Percentiles rank a stretch among this genome's conserved stretches.
phyloP scores from a whole-genome alignment of 768 basidiomycete species.

The Leccinellum albellum region DNA sequence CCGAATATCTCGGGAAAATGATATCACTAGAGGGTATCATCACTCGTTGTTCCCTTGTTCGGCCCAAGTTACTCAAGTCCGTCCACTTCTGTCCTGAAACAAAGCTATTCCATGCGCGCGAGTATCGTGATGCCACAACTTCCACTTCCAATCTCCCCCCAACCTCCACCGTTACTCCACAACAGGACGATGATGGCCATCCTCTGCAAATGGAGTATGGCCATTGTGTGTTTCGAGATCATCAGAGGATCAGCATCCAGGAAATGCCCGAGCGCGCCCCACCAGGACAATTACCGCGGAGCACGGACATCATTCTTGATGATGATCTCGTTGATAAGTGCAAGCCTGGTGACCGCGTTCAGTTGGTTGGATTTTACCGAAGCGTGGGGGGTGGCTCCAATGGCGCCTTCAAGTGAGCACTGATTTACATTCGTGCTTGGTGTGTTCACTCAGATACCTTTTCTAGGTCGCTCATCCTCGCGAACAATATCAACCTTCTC shows the following conservation, averaged over 20 bases:
- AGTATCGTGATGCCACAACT: constrained; percentile 91
- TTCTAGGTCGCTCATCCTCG: constrained; percentile 82
- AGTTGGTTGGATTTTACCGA: constrained; percentile 92
- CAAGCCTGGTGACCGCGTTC: constrained; percentile 97
- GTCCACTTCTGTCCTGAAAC: constrained; percentile 95
- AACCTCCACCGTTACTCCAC: constrained; percentile 81
- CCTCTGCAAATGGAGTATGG: constrained; percentile 90
- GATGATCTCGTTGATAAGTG: constrained; percentile 96
- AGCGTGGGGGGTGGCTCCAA: constrained; percentile 88
- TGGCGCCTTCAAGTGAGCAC: constrained; percentile 87
- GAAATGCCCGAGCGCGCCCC: constrained; percentile 99
- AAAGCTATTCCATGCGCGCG: constrained; percentile 73
- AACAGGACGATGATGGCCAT: constrained; percentile 87
- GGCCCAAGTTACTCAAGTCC: constrained; percentile 97
- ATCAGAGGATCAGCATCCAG: constrained; percentile 97
- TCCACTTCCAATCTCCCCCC: constrained; percentile 84
- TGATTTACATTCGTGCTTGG: constrained; percentile 9
- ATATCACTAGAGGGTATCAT: constrained; percentile 97
- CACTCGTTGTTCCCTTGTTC: constrained; percentile 94
- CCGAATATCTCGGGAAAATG: constrained; percentile 91
- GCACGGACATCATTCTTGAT: constrained; percentile 93
- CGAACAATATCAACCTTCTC: constrained; percentile 92
- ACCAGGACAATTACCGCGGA: constrained; percentile 92
- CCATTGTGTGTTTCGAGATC: constrained; percentile 86
- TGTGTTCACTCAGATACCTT: constrained; percentile 11